phyloP scores from a whole-genome alignment of 2,329 filamentous ascomycete genomes.

The Fusarium globosum region DNA sequence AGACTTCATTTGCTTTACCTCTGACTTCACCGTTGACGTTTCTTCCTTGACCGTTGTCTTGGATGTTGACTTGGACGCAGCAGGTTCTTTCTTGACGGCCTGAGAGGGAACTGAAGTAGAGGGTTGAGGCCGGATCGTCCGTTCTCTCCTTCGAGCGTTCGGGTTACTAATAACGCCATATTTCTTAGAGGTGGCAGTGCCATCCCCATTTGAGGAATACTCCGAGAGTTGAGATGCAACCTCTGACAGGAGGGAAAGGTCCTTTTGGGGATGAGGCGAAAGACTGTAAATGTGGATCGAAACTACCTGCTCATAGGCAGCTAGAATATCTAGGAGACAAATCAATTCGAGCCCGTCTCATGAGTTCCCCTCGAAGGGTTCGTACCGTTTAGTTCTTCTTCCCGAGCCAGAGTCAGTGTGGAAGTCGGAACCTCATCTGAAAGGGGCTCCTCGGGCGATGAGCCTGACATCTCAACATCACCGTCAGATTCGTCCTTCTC shows the following conservation, averaged over 20 bases:
- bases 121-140: constrained; percentile 48
- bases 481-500: constrained; percentile 59
- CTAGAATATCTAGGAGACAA: constrained; percentile 66
- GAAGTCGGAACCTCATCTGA: constrained; percentile 64
- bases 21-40: constrained; percentile 6
- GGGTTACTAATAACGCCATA: constrained; percentile 83
- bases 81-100: constrained; percentile 28
- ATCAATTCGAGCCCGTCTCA: constrained; percentile 14
- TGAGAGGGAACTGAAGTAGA: constrained; percentile 44
- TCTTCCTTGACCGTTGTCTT: constrained; percentile 43
- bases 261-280: constrained; percentile 73
- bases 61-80: constrained; percentile 19
- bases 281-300: constrained; percentile 92
- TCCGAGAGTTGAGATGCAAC: constrained; percentile 71
- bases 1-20: constrained; percentile 26
- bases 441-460: constrained; percentile 64
- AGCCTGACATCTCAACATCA: constrained; percentile 78
- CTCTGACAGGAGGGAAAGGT: constrained; percentile 78
- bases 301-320: constrained; percentile 76
- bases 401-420: constrained; percentile 74
- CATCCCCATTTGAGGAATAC: constrained; percentile 67
- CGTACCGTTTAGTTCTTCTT: constrained; percentile 76
- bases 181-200: constrained; percentile 65
- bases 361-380: background rate
- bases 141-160: constrained; percentile 66